Evolutionary conservation across 257 asterid genomes (phyloP).

Genomic region (Handroanthus guayacan): DNA sequence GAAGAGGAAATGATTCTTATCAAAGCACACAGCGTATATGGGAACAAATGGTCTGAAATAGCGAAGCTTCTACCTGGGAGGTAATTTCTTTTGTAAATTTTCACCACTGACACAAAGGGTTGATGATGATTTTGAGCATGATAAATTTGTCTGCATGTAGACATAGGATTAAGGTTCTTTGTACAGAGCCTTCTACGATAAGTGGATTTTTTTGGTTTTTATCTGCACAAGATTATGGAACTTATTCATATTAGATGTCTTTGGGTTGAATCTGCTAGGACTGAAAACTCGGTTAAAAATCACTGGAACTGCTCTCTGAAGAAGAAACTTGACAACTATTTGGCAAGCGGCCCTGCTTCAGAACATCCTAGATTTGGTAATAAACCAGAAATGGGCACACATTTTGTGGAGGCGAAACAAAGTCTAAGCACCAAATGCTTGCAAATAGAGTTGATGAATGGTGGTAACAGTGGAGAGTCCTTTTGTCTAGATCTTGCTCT

Average conservation of each 20-base stretch:
- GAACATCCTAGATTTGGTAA: slow-evolving; percentile 14
- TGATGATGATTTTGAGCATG: not conserved
- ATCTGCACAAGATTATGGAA: not conserved
- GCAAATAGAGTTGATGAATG: not conserved
- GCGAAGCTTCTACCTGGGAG: slow-evolving; percentile 62
- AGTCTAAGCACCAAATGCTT: not conserved
- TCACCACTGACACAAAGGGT: not conserved
- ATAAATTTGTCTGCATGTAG: no score
- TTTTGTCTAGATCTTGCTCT: slow-evolving; percentile 27
- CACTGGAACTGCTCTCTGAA: slow-evolving; percentile 69
- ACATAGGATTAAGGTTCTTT: no score
- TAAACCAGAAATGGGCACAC: not conserved
- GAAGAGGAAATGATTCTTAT: slow-evolving; percentile 59
- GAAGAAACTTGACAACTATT: slow-evolving; percentile 39
- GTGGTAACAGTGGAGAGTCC: slow-evolving; percentile 6
- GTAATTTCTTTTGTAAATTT: slow-evolving; percentile 39
- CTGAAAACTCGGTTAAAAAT: slow-evolving; percentile 65
- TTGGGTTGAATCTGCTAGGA: slow-evolving; percentile 40
- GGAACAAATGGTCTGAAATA: slow-evolving; percentile 68
- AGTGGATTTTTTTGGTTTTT: not conserved
- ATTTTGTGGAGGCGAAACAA: slow-evolving; percentile 10
- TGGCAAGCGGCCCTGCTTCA: not conserved
- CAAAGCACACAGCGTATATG: slow-evolving; percentile 49
- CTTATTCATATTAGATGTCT: not conserved
- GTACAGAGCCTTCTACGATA: no score